phyloP scores from a whole-genome alignment of 495 filamentous ascomycete species.

The Thermochaetoides thermophila region DNA sequence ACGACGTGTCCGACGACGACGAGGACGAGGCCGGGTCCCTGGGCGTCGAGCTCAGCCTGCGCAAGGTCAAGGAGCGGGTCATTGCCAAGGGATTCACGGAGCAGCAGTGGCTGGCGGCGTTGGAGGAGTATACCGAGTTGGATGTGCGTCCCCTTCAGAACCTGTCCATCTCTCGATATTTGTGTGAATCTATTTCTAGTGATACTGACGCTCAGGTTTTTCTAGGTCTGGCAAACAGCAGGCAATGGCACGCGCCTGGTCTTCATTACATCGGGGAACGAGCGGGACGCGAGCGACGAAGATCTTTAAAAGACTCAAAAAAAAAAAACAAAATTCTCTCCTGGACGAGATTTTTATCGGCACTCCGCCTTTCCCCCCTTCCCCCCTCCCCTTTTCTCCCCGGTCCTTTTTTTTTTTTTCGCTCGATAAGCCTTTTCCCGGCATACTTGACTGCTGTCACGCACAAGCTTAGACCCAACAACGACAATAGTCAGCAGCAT shows the following conservation, averaged over 20 bases:
- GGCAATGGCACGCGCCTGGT: constrained; percentile 74
- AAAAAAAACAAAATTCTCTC: too few species aligned
- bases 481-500: too few species aligned
- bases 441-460: too few species aligned
- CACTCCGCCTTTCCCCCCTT: too few species aligned
- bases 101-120: constrained; percentile 69
- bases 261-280: constrained; percentile 41
- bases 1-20: constrained; percentile 53
- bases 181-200: background rate
- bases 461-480: too few species aligned
- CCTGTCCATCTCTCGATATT: constrained; percentile 1
- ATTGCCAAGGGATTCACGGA: constrained; percentile 94
- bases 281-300: constrained; percentile 19
- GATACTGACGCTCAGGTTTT: background rate
- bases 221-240: constrained; percentile 86
- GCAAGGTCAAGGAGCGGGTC: constrained; percentile 74
- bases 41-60: constrained; percentile 67
- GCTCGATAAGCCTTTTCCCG: too few species aligned
- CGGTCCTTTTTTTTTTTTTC: too few species aligned
- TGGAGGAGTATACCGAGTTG: constrained; percentile 77
- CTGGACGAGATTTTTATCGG: too few species aligned
- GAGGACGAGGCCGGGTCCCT: constrained; percentile 24
- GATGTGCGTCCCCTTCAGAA: constrained; percentile 87
- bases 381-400: too few species aligned
- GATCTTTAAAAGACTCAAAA: too few species aligned